Evolutionary conservation across 768 basidiomycete species (phyloP), one percentile per base, ranked within the genome.

Genomic region (Trametopsis cervina): DNA sequence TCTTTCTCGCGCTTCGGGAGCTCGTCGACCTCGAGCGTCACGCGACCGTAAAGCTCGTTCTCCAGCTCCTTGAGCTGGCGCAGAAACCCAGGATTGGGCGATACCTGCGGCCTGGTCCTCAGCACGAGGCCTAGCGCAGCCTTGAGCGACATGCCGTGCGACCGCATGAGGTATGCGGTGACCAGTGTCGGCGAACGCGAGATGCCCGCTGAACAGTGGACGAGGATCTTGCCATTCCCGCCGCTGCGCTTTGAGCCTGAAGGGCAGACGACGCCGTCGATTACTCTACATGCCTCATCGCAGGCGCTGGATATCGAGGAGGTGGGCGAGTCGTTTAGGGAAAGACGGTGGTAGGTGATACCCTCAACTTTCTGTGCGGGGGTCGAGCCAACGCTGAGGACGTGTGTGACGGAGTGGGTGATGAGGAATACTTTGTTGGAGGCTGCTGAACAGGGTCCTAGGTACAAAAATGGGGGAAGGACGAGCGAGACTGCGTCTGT

Each of bases 101-200:
- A 67, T 5, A 69, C 62, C 35, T 57, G 57, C 17, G 70, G 65
- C n/a, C 73, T 57, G 0, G 61, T 66, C 5, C 52, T 53, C 11
- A 70, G 41, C 40, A 75, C 63, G 7, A 46, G 51, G 4, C 65
- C 65, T 24, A 75, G 53, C 1, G 73, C 73, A 4, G 46, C 61
- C 37, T 61, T 68, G 43, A 74, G 58, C 13, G 64, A 40, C 69
- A 74, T 69, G 1, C 54, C 58, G 7, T 50, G 54, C 38, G 51
- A 42, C 40, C 29, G 63, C 68, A 75, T 69, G 17, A 74, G 58
- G 48, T 73, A 76, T 20, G 63, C 71, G 1, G 61, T 57, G 41
- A 73, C 63, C 35, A 75, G 50, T 7, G 61, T 68, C 1, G 72
- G 74, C 7, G 71, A 72, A n/a, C 74, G 69, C 2, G 71, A 75